Evolutionary conservation across 192 early-diverging fungal genomes (phyloP), one percentile per base, ranked within the genome.

Genomic region (Coemansia sp.): DNA sequence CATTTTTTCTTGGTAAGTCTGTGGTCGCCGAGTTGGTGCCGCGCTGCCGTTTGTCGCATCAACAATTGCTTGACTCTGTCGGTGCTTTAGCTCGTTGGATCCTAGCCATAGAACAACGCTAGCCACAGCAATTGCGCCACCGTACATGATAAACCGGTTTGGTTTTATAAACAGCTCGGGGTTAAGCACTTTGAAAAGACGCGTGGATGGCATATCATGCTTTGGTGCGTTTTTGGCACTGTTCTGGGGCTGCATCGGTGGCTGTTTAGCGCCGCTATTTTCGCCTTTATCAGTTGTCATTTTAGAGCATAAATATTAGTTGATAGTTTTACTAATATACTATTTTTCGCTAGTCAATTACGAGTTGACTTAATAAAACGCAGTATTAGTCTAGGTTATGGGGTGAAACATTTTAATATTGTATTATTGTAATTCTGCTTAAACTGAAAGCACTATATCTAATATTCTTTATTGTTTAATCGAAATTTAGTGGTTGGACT

Each of bases 161-260:
- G 77, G 77, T 45, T 74, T 74, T 68, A 80, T 80, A 53, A 50
- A 80, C 16, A 80, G 77, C 71, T 80, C 77, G 0, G 77, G 77
- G 20, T 80, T 80, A 8, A 80, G 71, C 22, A 80, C 61, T 48
- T 80, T 80, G 39, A 80, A 80, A 54, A 80, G 51, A 18, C 77
- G 71, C 13, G 77, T 80, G 8, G 71, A 60, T n/a, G 71, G 77
- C 1, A 74, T 52, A 16, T 71, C 71, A 2, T 62, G 63, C 54
- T 65, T 73, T 19, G 70, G 29, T 27, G 13, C 53, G 13, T 19
- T 26, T n/a, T 11, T 24, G 11, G 53, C 11, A 16, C 18, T 54
- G 12, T 29, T 54, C 8, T 10, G 38, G 2, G 39, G 23, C 57
- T 14, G 54, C n/a, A 2, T 7, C 20, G 45, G 1, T 49, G 13